Conservation (phyloP, 768 basidiomycete species). For the Rhodotorula graminis region DNA sequence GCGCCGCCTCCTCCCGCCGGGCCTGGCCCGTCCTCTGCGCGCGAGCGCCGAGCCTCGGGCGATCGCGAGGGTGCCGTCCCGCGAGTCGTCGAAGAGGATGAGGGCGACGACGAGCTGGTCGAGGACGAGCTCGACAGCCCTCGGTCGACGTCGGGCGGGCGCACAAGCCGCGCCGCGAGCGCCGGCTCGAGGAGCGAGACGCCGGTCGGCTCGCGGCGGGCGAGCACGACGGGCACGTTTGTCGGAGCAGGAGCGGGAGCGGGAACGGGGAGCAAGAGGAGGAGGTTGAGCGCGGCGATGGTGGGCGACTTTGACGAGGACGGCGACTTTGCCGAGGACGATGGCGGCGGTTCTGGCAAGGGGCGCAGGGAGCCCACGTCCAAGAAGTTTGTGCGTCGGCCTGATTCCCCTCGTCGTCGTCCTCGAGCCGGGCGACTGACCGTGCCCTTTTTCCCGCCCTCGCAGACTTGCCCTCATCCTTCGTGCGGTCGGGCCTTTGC, state of each 20-base stretch:
- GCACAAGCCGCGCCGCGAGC: neutral
- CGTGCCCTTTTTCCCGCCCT: neutral
- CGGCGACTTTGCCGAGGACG: neutral
- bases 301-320: neutral
- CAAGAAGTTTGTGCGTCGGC: conserved; percentile 15
- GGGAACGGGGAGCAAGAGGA: conserved; percentile 56
- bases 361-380: neutral
- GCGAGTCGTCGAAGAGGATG: neutral
- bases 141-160: neutral
- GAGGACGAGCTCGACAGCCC: neutral
- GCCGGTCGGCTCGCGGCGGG: neutral
- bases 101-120: neutral
- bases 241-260: too few relatives aligned
- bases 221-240: neutral
- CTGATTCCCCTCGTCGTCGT: too few relatives aligned
- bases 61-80: neutral
- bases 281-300: conserved; percentile 4
- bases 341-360: neutral
- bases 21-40: too few relatives aligned
- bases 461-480: conserved; percentile 29
- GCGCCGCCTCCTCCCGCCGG: too few relatives aligned
- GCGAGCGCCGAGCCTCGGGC: neutral
- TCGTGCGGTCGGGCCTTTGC: conserved; percentile 34
- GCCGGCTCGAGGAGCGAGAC: neutral
- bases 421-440: neutral